Evolutionary conservation across 768 basidiomycete species (phyloP).

Genomic region (Leucogyrophana mollusca): DNA sequence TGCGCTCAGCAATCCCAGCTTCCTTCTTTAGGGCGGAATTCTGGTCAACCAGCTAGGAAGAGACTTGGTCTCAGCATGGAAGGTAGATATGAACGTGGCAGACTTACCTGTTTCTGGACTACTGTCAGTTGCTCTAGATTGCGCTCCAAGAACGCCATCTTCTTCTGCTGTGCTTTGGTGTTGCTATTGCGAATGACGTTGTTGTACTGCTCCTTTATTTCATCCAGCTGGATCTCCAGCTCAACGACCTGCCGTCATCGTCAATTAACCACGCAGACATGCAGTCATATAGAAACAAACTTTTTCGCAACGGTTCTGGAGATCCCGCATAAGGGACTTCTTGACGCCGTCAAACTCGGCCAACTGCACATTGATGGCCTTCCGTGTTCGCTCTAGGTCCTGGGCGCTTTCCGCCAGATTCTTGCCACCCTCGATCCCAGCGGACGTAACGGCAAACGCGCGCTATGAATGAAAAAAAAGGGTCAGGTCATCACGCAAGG

Average conservation of each 20-base stretch:
- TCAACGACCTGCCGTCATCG: conserved; percentile 79
- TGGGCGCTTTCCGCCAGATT: conserved; percentile 95
- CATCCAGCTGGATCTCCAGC: conserved; percentile 97
- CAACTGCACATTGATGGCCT: conserved; percentile 96
- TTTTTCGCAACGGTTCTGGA: conserved; percentile 99
- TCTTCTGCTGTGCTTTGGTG: conserved; percentile 97
- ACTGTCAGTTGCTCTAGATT: conserved; percentile 93
- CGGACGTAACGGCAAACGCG: conserved; percentile 94
- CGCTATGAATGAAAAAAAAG: conserved; percentile 52
- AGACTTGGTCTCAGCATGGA: conserved; percentile 10
- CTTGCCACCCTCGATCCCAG: conserved; percentile 96
- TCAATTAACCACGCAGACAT: conserved; percentile 9
- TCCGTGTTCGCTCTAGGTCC: conserved; percentile 94
- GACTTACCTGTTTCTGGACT: conserved; percentile 91
- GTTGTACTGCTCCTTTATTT: conserved; percentile 98
- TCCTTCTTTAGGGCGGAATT: conserved; percentile 97
- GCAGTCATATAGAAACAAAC: conserved; percentile 37
- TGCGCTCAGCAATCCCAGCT: conserved; percentile 94
- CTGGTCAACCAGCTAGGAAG: conserved; percentile 89
- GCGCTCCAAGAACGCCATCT: conserved; percentile 97
- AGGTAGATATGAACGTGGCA: background rate
- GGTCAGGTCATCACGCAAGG: conserved; percentile 1
- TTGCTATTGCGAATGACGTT: conserved; percentile 98
- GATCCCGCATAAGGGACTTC: conserved; percentile 97
- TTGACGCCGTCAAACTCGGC: conserved; percentile 99